Percentiles rank a stretch among this genome's conserved stretches.
Conservation (phyloP, 768 basidiomycete genomes). For the Cystoderma amianthinum region DNA sequence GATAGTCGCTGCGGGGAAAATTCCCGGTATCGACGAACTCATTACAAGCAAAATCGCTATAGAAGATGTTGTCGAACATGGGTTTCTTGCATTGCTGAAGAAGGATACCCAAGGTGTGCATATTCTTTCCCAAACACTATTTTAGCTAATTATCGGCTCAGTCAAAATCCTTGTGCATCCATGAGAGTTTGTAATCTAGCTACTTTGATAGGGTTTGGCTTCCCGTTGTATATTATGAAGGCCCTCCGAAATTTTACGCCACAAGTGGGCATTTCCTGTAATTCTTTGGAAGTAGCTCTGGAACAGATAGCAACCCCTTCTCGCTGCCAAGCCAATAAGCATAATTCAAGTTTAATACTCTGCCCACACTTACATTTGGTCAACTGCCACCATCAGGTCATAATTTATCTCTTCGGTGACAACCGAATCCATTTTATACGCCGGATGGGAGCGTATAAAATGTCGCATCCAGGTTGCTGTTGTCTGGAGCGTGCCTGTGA, state of each 20-base stretch:
- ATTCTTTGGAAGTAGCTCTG: not conserved
- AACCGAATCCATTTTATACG: conserved; percentile 5
- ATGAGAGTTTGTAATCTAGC: too few species aligned
- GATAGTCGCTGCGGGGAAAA: conserved; percentile 29
- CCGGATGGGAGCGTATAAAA: conserved; percentile 6
- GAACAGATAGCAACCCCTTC: not conserved
- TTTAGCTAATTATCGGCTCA: conserved; percentile 7
- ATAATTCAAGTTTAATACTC: too few species aligned
- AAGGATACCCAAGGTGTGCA: conserved; percentile 30
- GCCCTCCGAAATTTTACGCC: too few species aligned
- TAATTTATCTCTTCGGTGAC: conserved; percentile 5
- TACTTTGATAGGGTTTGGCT: too few species aligned
- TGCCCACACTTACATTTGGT: conserved; percentile 3
- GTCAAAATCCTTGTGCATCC: conserved; percentile 32
- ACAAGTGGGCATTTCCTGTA: too few species aligned
- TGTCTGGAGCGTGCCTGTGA: conserved; percentile 4
- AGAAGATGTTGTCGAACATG: conserved; percentile 34
- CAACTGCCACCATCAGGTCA: conserved; percentile 4
- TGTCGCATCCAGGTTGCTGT: conserved; percentile 8
- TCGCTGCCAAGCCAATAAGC: too few species aligned
- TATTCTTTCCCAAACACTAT: not conserved
- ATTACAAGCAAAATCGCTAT: conserved; percentile 34
- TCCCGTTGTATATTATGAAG: too few species aligned
- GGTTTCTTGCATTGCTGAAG: conserved; percentile 29
- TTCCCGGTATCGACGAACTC: conserved; percentile 28